Evolutionary conservation across 1,284 basidiomycete species (phyloP).

Genomic region (Caloboletus firmus): DNA sequence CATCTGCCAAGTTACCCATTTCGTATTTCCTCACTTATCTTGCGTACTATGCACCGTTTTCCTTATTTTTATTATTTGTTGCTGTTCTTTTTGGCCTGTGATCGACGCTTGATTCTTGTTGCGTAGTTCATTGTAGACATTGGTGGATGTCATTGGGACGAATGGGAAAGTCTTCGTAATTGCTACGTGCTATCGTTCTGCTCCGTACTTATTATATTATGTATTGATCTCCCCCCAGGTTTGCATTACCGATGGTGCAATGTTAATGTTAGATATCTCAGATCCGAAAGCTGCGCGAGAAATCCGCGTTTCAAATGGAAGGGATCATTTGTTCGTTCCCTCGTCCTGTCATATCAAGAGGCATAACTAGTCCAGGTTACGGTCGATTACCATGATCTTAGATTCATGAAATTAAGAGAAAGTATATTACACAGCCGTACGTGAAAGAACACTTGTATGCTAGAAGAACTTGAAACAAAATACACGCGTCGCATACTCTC

Average conservation of each 20-base stretch:
- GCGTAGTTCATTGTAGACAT: conserved; percentile 35
- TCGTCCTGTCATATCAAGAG: too few relatives aligned
- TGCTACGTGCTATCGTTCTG: neutral
- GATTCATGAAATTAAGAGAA: neutral
- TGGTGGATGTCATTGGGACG: conserved; percentile 19
- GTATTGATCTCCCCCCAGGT: neutral
- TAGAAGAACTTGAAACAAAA: neutral
- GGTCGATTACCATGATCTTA: neutral
- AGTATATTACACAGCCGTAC: neutral
- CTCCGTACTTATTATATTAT: too few relatives aligned
- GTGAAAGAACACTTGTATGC: too few relatives aligned
- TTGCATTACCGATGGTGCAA: neutral
- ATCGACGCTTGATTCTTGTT: conserved; percentile 22
- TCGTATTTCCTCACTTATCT: conserved; percentile 12
- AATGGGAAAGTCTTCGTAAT: conserved; percentile 1
- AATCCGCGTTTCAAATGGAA: neutral
- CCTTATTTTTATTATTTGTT: conserved; percentile 28
- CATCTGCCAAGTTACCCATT: conserved; percentile 7
- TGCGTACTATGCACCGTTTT: neutral
- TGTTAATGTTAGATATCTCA: neutral
- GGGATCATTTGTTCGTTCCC: neutral
- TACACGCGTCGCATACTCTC: too few relatives aligned
- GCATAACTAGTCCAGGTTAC: neutral
- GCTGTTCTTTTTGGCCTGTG: conserved; percentile 1
- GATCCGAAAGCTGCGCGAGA: neutral